A percentile compares a stretch with the other conserved stretches of the same genome.
These are phyloP conservation scores for Musa acuminata DNA, from an alignment of 176 grass and related monocot genomes.

Conservation along the genomic window DNA sequence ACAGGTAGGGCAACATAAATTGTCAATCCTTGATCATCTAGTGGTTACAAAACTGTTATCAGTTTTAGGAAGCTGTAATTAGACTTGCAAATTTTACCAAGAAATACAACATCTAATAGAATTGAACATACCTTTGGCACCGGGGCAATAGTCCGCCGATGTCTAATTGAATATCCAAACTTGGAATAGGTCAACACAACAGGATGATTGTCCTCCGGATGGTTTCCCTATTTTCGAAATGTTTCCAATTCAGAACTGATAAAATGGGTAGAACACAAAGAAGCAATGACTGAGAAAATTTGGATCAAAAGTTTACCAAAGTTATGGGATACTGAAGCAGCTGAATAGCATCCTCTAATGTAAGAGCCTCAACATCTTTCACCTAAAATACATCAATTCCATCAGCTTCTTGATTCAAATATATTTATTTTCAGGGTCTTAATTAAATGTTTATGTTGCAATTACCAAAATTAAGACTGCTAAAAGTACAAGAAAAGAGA, in stretches of 20 bases:
- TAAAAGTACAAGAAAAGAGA: no score
- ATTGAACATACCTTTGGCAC: slow-evolving; percentile 58
- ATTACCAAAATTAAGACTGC: no score
- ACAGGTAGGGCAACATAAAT: no score
- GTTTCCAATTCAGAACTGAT: not conserved
- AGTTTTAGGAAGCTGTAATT: not conserved
- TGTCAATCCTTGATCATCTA: no score
- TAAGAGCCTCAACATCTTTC: slow-evolving; percentile 49
- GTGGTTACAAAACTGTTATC: no score
- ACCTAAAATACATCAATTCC: slow-evolving; percentile 33
- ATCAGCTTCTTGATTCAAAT: not conserved
- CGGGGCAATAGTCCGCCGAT: slow-evolving; percentile 46
- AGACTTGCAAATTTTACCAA: not conserved
- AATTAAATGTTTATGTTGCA: not conserved
- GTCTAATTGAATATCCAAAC: slow-evolving; percentile 56
- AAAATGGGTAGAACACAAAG: slow-evolving; percentile 4
- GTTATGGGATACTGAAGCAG: slow-evolving; percentile 73
- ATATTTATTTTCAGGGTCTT: not conserved
- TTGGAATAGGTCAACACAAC: slow-evolving; percentile 76
- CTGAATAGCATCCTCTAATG: slow-evolving; percentile 73
- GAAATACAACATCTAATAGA: slow-evolving; percentile 6
- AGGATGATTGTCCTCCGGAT: slow-evolving; percentile 55
- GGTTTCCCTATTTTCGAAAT: slow-evolving; percentile 52
- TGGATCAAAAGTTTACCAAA: slow-evolving; percentile 42
- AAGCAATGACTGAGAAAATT: not conserved